Base-by-base conservation (phyloP, 129 eudicot species). In the Oenanthe sinensis region DNA sequence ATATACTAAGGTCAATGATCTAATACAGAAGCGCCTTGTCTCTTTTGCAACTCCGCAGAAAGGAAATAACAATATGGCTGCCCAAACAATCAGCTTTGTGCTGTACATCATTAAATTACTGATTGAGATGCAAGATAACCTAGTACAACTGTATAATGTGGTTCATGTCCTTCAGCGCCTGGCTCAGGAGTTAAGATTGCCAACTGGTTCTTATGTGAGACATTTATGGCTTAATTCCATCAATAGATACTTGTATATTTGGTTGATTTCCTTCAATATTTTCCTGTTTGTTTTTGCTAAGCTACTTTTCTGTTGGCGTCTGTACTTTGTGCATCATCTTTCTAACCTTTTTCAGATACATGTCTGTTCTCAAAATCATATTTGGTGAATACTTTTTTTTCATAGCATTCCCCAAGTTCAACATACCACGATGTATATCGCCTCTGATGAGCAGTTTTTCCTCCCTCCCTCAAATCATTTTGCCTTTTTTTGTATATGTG, bases 151-250 rank as follows among this genome's bases (percentile, higher is more conserved):
- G 20, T 80, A 78, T 54, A 85, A 82, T 81, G 78, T 95, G 85
- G 94, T 90, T 52, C 92, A 90, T 62, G 89, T 95, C 55, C 92
- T 95, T 83, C 98, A 87, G 86, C 97, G 96, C 63, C 88, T 95
- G 80, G 97, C 97, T 75, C 93, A 96, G 54, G 98, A 91, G 82
- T 73, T 91, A 87, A 93, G 89, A 77, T 83, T 91, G 37, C 82
- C 96, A 50, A 81, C 89, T 76, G 87, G 93, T 75, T 84, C 91
- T 44, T 79, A 75, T 71, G 81, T 86, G 71, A 88, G 90, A 91
- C 98, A 93, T 80, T 96, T 91, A 91, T 71, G 81, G 16, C 52
- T 70, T 80, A 63, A 71, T 76, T 67, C 65, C 78, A 19, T 22
- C 26, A 9, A 36, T 8, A 37, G 43, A 37, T 69, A 36, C 43